phyloP scores from a whole-genome alignment of 1,284 basidiomycete species.

The Ceratobasidium papillatum region DNA sequence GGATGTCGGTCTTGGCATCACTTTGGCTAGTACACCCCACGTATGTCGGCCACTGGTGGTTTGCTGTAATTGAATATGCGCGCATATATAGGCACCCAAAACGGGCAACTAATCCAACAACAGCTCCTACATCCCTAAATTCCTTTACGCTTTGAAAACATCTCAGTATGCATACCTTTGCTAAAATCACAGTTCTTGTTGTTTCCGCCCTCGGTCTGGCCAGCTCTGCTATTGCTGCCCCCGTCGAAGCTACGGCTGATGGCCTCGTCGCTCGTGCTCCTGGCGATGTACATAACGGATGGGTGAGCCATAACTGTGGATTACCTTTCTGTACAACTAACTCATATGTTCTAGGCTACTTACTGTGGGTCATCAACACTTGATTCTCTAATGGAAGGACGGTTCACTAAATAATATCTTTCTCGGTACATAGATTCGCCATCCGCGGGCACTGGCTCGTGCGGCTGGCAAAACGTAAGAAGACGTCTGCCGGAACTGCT shows the following conservation, averaged over 20 bases:
- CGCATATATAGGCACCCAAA: constrained; percentile 4
- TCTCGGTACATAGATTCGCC: constrained; percentile 14
- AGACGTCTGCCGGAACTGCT: no score
- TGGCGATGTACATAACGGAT: constrained; percentile 35
- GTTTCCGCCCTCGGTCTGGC: constrained; percentile 32
- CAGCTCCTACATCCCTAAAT: background rate
- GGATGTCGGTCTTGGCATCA: background rate
- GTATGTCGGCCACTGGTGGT: background rate
- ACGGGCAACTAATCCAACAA: background rate
- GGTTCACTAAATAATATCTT: background rate
- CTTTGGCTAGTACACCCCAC: background rate
- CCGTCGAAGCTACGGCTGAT: constrained; percentile 11
- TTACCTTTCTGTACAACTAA: background rate
- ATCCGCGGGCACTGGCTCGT: constrained; percentile 29
- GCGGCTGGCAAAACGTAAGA: constrained; percentile 31
- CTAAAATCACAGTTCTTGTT: constrained; percentile 19
- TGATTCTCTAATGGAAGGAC: background rate
- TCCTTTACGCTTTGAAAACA: background rate
- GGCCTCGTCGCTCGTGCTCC: constrained; percentile 30
- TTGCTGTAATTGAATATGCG: background rate
- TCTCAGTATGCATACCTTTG: constrained; percentile 16
- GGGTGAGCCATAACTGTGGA: constrained; percentile 9
- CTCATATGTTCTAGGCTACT: constrained; percentile 1
- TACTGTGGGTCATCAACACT: background rate
- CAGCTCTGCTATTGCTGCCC: constrained; percentile 11